These are phyloP conservation scores for Friedmanniomyces simplex DNA, from an alignment of 495 filamentous ascomycete genomes.

Conservation along the genomic window DNA sequence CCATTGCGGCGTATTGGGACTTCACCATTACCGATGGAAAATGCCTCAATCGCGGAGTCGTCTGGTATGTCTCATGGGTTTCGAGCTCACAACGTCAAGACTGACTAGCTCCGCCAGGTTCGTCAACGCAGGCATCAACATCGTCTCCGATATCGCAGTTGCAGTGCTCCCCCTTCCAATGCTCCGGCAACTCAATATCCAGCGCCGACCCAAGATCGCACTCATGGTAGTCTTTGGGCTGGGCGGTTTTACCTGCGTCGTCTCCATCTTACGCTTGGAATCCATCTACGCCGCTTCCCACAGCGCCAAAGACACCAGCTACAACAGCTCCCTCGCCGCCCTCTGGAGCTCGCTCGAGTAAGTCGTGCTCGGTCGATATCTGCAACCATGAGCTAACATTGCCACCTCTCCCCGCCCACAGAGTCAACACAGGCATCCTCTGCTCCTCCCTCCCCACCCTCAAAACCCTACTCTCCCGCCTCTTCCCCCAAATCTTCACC, in stretches of 20 bases:
- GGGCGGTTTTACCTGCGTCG: slow-evolving; percentile 24
- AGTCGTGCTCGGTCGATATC: no score
- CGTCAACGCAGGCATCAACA: slow-evolving; percentile 41
- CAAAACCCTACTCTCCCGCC: slow-evolving; percentile 15
- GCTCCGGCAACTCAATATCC: slow-evolving; percentile 19
- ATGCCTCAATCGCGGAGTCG: slow-evolving; percentile 36
- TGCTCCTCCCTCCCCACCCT: slow-evolving; percentile 27
- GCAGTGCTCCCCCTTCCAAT: slow-evolving; percentile 30
- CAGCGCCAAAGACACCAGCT: slow-evolving; percentile 17
- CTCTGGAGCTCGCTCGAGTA: slow-evolving; percentile 23
- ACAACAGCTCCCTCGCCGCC: slow-evolving; percentile 21
- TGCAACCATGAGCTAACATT: no score
- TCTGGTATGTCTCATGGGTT: slow-evolving; percentile 23
- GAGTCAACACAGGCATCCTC: slow-evolving; percentile 23
- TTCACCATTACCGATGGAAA: slow-evolving; percentile 12
- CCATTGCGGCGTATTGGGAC: slow-evolving; percentile 32
- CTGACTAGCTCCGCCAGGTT: slow-evolving; percentile 21
- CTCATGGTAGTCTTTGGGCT: slow-evolving; percentile 24
- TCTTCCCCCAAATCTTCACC: slow-evolving; percentile 19
- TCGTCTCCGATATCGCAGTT: slow-evolving; percentile 40
- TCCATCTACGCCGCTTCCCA: slow-evolving; percentile 21
- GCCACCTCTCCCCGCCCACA: no score
- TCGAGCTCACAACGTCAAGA: not conserved
- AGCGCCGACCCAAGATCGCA: slow-evolving; percentile 21
- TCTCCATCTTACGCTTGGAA: slow-evolving; percentile 25